A percentile compares a stretch with the other conserved stretches of the same genome.
Conservation (phyloP, 2,329 filamentous ascomycete genomes). For the Paecilomyces sp. region DNA sequence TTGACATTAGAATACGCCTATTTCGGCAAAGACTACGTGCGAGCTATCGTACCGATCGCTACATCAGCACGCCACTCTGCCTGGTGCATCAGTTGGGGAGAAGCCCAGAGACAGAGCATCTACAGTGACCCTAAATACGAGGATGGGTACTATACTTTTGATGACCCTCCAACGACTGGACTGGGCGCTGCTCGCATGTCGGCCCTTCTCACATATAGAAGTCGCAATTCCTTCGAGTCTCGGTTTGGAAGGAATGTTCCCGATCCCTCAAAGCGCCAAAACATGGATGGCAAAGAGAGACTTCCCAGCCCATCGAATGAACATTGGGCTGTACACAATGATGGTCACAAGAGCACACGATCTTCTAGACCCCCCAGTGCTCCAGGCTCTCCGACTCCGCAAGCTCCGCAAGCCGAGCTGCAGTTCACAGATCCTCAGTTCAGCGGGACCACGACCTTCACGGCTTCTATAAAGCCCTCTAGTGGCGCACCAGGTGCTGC, state of each 20-base stretch:
- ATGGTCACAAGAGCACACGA: conserved; percentile 63
- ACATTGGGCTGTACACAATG: conserved; percentile 76
- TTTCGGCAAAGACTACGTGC: conserved; percentile 57
- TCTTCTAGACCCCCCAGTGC: conserved; percentile 41
- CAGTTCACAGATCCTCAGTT: conserved; percentile 61
- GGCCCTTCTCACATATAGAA: conserved; percentile 89
- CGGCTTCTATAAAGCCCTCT: conserved; percentile 30
- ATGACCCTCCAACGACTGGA: conserved; percentile 78
- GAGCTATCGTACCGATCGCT: conserved; percentile 48
- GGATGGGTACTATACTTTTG: conserved; percentile 86
- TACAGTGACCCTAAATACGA: conserved; percentile 98
- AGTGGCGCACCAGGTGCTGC: conserved; percentile 14
- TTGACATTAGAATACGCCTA: conserved; percentile 58
- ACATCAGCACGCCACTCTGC: conserved; percentile 51
- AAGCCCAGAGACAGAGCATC: conserved; percentile 60
- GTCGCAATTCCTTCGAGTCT: conserved; percentile 92
- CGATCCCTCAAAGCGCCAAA: conserved; percentile 74
- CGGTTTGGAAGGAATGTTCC: conserved; percentile 91
- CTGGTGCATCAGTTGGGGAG: conserved; percentile 55
- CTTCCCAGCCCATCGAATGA: conserved; percentile 57
- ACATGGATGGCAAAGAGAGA: conserved; percentile 63
- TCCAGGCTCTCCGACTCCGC: conserved; percentile 19
- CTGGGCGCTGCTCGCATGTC: conserved; percentile 95
- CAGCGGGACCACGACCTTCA: conserved; percentile 54
- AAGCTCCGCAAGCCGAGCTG: conserved; percentile 18